phyloP scores from a whole-genome alignment of 306 rosid genomes.

The Fragaria nilgerrensis region DNA sequence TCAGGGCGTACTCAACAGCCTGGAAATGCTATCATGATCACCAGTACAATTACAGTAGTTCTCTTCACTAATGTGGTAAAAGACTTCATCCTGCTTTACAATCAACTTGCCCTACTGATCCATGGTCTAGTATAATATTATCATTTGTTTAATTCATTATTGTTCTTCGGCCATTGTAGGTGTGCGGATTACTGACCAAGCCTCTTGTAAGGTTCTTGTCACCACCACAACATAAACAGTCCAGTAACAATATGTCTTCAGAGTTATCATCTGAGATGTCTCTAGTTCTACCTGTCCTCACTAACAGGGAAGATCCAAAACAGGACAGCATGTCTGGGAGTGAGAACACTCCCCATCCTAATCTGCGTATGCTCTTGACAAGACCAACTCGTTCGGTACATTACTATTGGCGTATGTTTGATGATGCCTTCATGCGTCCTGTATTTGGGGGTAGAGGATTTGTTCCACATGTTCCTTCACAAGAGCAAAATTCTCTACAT shows the following conservation, averaged over 20 bases:
- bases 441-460: slow-evolving; percentile 65
- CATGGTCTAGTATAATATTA: neutral
- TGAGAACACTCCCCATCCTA: slow-evolving; percentile 15
- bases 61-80: slow-evolving; percentile 63
- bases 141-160: neutral
- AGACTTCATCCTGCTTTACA: neutral
- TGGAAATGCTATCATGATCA: slow-evolving; percentile 58
- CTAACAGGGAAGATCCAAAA: slow-evolving; percentile 23
- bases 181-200: slow-evolving; percentile 63
- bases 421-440: slow-evolving; percentile 55
- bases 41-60: slow-evolving; percentile 59
- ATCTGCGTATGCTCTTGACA: slow-evolving; percentile 20
- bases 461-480: slow-evolving; percentile 26
- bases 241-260: neutral
- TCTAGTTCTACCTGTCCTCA: slow-evolving; percentile 32
- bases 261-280: slow-evolving; percentile 18
- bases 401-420: slow-evolving; percentile 46
- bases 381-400: slow-evolving; percentile 30
- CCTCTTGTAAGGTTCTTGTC: slow-evolving; percentile 48
- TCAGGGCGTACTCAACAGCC: slow-evolving; percentile 48
- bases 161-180: slow-evolving; percentile 33
- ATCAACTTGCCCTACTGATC: neutral
- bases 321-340: slow-evolving; percentile 6
- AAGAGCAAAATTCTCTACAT: slow-evolving; percentile 1
- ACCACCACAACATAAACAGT: slow-evolving; percentile 29